Evolutionary conservation across 192 early-diverging fungal species (phyloP).

Genomic region (Coemansia guatemalensis): DNA sequence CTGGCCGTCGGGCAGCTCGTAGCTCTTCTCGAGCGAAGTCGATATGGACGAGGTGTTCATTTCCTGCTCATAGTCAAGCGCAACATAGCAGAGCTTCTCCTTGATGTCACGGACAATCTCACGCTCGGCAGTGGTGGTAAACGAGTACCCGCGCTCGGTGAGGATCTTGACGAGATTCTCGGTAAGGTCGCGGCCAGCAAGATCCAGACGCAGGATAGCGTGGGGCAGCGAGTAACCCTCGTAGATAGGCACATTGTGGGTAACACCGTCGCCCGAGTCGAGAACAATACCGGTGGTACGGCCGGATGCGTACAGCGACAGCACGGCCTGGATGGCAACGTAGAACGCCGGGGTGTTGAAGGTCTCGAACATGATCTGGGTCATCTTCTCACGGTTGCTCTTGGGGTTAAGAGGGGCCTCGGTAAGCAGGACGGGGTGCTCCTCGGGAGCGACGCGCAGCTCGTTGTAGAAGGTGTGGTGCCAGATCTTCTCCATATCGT

Average conservation of each 20-base stretch:
- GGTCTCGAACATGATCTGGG: conserved; percentile 99
- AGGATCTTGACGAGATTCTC: conserved; percentile 92
- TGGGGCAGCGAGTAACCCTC: conserved; percentile 95
- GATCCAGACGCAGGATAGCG: conserved; percentile 94
- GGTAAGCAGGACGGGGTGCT: conserved; percentile 96
- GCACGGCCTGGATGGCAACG: conserved; percentile 94
- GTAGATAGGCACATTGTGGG: conserved; percentile 97
- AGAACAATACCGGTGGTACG: conserved; percentile 98
- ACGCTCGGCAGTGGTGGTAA: conserved; percentile 93
- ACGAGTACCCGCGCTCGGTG: conserved; percentile 94
- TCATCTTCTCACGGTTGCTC: conserved; percentile 99
- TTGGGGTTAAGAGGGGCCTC: conserved; percentile 98
- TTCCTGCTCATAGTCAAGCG: conserved; percentile 97
- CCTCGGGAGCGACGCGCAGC: conserved; percentile 96
- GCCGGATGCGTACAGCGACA: conserved; percentile 95
- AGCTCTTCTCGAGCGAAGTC: conserved; percentile 93
- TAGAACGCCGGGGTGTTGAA: conserved; percentile 98
- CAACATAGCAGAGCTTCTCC: conserved; percentile 99
- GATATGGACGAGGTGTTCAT: conserved; percentile 92
- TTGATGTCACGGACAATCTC: conserved; percentile 99
- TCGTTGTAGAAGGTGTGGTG: conserved; percentile 99
- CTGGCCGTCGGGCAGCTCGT: conserved; percentile 98
- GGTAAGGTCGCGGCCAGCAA: conserved; percentile 97
- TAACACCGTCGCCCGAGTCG: conserved; percentile 98
- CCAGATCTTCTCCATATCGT: conserved; percentile 95